Percentiles rank a stretch among this genome's conserved stretches.
Conservation (phyloP, 345 rosid species). For the Toxicodendron radicans region DNA sequence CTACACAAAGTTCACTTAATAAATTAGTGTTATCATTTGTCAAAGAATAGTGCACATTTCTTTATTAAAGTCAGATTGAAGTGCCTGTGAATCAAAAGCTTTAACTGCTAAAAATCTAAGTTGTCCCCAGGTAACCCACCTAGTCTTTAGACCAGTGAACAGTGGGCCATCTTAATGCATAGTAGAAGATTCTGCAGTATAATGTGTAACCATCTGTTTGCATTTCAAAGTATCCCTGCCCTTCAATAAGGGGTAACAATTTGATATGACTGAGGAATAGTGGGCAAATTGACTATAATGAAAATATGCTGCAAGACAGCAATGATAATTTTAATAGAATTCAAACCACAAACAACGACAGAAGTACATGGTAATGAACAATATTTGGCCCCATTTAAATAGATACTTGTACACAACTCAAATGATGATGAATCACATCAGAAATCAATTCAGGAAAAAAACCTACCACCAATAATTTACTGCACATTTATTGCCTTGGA, state of each 20-base stretch:
- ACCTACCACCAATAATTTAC: conserved; percentile 33
- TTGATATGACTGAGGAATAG: conserved; percentile 24
- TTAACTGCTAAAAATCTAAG: not conserved
- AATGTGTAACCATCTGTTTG: conserved; percentile 8
- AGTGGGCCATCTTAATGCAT: conserved; percentile 20
- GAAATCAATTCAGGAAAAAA: conserved; percentile 25
- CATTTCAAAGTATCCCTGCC: conserved; percentile 13
- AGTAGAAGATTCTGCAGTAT: conserved; percentile 13
- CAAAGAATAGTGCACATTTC: not conserved
- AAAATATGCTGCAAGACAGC: conserved; percentile 20
- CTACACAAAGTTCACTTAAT: not conserved
- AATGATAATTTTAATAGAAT: conserved; percentile 20
- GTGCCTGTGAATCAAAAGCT: conserved; percentile 11
- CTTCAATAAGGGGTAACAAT: conserved; percentile 18
- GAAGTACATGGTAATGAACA: conserved; percentile 26
- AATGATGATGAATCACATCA: conserved; percentile 33
- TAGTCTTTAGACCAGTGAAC: conserved; percentile 3
- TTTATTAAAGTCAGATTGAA: conserved; percentile 6
- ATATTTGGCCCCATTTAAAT: conserved; percentile 31
- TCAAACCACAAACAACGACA: conserved; percentile 20
- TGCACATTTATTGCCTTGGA: conserved; percentile 39
- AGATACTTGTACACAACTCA: conserved; percentile 25
- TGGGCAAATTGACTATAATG: conserved; percentile 29
- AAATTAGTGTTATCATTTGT: not conserved
- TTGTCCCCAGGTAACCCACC: conserved; percentile 14